Evolutionary conservation across 495 filamentous ascomycete genomes (phyloP), one percentile per base, ranked within the genome.

Genomic region (Trichoderma virens): DNA sequence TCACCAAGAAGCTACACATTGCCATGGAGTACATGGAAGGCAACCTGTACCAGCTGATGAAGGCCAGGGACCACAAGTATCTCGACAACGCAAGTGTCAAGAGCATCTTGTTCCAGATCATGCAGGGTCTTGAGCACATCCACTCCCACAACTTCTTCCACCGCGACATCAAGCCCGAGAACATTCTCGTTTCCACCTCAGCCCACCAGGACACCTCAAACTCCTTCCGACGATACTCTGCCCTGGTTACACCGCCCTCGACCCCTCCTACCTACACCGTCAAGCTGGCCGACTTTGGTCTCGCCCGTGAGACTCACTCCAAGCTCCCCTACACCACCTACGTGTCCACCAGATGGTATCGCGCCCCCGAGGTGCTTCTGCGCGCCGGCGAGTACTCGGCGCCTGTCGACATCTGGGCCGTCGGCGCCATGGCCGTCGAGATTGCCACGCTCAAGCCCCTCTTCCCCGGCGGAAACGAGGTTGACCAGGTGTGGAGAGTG

Each of bases 21-120:
- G 88, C 85, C 70, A 99, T 99, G 95, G 95, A 99, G 76, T 97
- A 97, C 69, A 99, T 99, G 95, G 95, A 99, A 74, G 95, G 95
- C 32, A 99, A 99, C 73, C 80, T 99, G 1, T 99, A 99, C 71
- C 95, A 98, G 76, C 78, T 99, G 61, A 99, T 99, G 94, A 99
- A 99, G 73, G 87, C 94, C 61, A 85, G 95, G 63, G 94, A 99
- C 66, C 92, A 96, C 77, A 98, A 97, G 75, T 87, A 80, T 64
- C 80, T 99, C 27, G 95, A 99, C 71, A 88, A 87, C 47, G 86
- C 83, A 66, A 94, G 91, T 66, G 95, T 99, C 64, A 98, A 99
- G 80, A 98, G 93, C 77, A 95, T 99, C 68, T 78, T 99, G 27
- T 97, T 88, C 74, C 95, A 99, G 77, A 99, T 99, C 68, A 83